Evolutionary conservation across 805 yeast genomes (phyloP).

Genomic region (Suhomyces sp.): DNA sequence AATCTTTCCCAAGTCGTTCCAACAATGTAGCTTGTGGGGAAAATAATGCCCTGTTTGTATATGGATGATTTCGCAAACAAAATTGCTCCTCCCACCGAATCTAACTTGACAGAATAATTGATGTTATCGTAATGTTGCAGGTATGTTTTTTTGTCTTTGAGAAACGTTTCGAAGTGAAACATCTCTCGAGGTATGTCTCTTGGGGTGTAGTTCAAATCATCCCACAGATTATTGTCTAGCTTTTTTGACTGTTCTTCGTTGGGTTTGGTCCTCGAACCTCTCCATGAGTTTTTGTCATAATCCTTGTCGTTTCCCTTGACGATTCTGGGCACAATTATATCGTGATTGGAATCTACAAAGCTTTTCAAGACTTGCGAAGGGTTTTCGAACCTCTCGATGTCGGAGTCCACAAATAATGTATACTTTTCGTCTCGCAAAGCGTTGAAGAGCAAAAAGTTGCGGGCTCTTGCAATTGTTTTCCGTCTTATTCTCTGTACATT

Average conservation of each 20-base stretch:
- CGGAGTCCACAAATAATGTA: constrained; percentile 38
- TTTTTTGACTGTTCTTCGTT: constrained; percentile 20
- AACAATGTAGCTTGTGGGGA: constrained; percentile 44
- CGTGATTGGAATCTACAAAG: constrained; percentile 27
- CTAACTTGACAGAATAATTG: constrained; percentile 26
- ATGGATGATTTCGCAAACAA: constrained; percentile 42
- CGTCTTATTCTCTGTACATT: constrained; percentile 33
- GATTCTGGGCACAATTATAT: constrained; percentile 38
- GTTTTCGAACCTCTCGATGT: constrained; percentile 24
- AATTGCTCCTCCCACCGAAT: constrained; percentile 54
- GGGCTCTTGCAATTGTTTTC: constrained; percentile 32
- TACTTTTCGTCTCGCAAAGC: constrained; percentile 28
- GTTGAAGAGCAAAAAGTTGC: constrained; percentile 33
- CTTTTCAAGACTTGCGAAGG: constrained; percentile 14
- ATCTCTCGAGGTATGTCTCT: constrained; percentile 25
- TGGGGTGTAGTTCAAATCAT: constrained; percentile 32
- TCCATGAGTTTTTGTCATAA: constrained; percentile 41
- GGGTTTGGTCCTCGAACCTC: constrained; percentile 36
- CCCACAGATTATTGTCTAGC: constrained; percentile 31
- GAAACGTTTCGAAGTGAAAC: constrained; percentile 25
- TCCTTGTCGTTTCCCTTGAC: constrained; percentile 20
- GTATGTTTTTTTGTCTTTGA: constrained; percentile 10
- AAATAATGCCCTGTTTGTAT: constrained; percentile 44
- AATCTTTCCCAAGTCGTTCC: constrained; percentile 46
- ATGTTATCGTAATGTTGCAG: constrained; percentile 1